Conservation (phyloP, 2,329 filamentous ascomycete species). For the Rhynchosporium agropyri region DNA sequence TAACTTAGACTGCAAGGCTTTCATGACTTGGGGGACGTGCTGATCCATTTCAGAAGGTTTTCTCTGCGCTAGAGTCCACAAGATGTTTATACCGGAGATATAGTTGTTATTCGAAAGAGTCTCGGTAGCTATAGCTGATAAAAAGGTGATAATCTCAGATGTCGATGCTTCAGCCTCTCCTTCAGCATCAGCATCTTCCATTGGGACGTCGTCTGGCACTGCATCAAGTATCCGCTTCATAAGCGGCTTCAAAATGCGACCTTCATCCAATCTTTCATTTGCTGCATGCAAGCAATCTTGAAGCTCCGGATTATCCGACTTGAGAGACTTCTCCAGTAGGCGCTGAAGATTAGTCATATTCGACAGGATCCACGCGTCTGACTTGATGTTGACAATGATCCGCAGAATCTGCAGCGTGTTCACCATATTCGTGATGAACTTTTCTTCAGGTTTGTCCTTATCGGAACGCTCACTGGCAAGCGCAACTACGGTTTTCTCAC, state of each 20-base stretch:
- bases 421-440: constrained; percentile 84
- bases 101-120: constrained; percentile 80
- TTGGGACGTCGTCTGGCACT: constrained; percentile 76
- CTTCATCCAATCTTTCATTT: constrained; percentile 70
- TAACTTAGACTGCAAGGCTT: constrained; percentile 87
- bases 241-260: constrained; percentile 71
- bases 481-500: constrained; percentile 71
- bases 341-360: constrained; percentile 80
- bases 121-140: constrained; percentile 86
- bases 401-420: constrained; percentile 93
- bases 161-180: constrained; percentile 79
- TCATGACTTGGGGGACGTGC: constrained; percentile 88
- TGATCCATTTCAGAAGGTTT: constrained; percentile 87
- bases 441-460: constrained; percentile 77
- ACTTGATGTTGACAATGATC: constrained; percentile 83
- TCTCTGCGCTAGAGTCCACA: constrained; percentile 87
- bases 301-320: constrained; percentile 86
- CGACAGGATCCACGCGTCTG: constrained; percentile 86
- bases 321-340: constrained; percentile 84
- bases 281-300: constrained; percentile 86
- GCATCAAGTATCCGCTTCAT: constrained; percentile 85
- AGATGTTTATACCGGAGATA: constrained; percentile 84
- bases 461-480: constrained; percentile 62
- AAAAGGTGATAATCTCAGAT: constrained; percentile 82
- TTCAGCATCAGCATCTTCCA: constrained; percentile 80